Evolutionary conservation across 768 basidiomycete species (phyloP).

Genomic region (Russula virescens): DNA sequence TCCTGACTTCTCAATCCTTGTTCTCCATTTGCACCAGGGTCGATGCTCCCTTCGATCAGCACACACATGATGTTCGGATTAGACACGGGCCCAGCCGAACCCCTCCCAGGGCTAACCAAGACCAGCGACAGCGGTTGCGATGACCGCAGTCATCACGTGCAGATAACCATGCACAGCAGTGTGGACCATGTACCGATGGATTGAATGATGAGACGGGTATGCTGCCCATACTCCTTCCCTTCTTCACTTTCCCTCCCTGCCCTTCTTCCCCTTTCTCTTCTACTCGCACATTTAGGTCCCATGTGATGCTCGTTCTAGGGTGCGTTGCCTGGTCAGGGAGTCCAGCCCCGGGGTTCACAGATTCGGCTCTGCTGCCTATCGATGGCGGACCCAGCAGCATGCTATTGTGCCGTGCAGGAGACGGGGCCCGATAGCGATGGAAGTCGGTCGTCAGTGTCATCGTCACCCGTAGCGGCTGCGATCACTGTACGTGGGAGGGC

Average conservation of each 20-base stretch:
- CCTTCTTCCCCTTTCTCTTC: constrained; percentile 23
- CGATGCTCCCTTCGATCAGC: constrained; percentile 57
- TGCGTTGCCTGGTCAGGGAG: constrained; percentile 10
- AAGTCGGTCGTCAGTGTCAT: not conserved
- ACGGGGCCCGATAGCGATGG: constrained; percentile 4
- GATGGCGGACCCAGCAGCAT: constrained; percentile 33
- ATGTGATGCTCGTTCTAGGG: constrained; percentile 46
- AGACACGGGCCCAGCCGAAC: constrained; percentile 9
- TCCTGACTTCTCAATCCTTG: constrained; percentile 81
- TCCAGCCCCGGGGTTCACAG: constrained; percentile 52
- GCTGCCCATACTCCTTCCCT: not conserved
- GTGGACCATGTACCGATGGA: constrained; percentile 35
- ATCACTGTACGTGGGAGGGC: not conserved
- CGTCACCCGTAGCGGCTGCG: not conserved
- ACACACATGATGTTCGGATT: constrained; percentile 31
- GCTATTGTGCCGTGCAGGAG: constrained; percentile 27
- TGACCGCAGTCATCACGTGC: not conserved
- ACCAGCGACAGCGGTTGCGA: no score
- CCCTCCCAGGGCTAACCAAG: no score
- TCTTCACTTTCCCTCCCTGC: no score
- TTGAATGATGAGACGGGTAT: constrained; percentile 41
- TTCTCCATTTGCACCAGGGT: constrained; percentile 66
- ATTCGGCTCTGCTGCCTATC: constrained; percentile 57
- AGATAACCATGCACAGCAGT: constrained; percentile 19
- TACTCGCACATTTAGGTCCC: constrained; percentile 53